A percentile compares a stretch with the other conserved stretches of the same genome.
phyloP scores from a whole-genome alignment of 495 filamentous ascomycete species.

The Peziza echinospora region DNA sequence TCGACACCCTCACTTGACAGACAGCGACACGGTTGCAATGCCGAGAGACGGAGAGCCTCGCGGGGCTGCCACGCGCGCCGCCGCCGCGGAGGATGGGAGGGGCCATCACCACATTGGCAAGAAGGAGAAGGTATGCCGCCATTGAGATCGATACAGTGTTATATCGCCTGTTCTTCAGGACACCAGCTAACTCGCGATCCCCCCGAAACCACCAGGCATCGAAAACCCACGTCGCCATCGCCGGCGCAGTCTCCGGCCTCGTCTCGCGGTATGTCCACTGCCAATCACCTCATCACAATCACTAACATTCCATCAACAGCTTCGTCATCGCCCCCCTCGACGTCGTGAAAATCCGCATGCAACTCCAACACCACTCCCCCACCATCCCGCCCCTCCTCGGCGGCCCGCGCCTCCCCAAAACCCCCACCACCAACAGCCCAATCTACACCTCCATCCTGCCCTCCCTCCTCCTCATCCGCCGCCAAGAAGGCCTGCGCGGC shows the following conservation, averaged over 20 bases:
- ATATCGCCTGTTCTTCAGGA: neutral
- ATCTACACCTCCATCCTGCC: conserved; percentile 59
- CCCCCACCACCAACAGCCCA: conserved; percentile 29
- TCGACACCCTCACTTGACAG: no score
- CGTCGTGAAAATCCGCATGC: conserved; percentile 57
- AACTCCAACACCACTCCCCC: conserved; percentile 30
- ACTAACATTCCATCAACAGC: conserved; percentile 26
- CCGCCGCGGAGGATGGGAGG: no score
- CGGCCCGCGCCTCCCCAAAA: conserved; percentile 14
- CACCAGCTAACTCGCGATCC: neutral
- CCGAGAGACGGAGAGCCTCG: no score
- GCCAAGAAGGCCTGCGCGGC: conserved; percentile 58
- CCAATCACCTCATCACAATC: neutral
- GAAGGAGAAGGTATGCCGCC: neutral
- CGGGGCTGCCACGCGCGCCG: no score
- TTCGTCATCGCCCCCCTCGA: conserved; percentile 59
- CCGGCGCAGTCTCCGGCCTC: conserved; percentile 72
- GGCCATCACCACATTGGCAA: neutral
- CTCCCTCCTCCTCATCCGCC: conserved; percentile 54
- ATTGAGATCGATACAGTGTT: neutral
- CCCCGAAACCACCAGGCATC: conserved; percentile 37
- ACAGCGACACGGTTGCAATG: no score
- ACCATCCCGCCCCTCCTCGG: neutral
- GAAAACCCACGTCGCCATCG: conserved; percentile 54
- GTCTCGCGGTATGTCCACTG: conserved; percentile 43